phyloP scores from a whole-genome alignment of 371 early-diverging fungal genomes.

The Syncephalastrum racemosum region DNA sequence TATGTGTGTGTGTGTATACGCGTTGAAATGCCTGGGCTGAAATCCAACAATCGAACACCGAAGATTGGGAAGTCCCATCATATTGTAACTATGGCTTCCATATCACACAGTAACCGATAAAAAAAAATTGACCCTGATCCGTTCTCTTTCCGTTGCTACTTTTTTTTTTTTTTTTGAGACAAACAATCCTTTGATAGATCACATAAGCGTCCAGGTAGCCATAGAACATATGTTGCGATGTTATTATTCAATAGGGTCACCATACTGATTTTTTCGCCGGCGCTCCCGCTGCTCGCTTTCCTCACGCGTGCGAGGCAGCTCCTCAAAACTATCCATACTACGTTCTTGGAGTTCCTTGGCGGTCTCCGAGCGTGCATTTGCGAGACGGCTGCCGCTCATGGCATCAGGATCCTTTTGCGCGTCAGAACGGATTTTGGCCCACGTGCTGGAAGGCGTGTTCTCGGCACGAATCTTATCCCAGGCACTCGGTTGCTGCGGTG shows the following conservation, averaged over 20 bases:
- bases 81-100: too few relatives aligned
- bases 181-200: too few relatives aligned
- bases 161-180: too few relatives aligned
- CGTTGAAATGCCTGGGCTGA: too few relatives aligned
- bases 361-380: conserved; percentile 23
- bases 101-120: too few relatives aligned
- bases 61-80: too few relatives aligned
- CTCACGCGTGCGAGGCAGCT: conserved; percentile 47
- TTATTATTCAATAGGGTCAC: conserved; percentile 27
- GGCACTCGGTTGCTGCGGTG: conserved; percentile 21
- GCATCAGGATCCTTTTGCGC: conserved; percentile 29
- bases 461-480: conserved; percentile 49
- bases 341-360: conserved; percentile 24
- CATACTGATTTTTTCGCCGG: conserved; percentile 41
- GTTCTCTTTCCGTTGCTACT: too few relatives aligned
- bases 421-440: conserved; percentile 39
- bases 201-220: too few relatives aligned
- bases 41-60: too few relatives aligned
- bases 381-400: conserved; percentile 9
- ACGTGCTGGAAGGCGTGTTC: conserved; percentile 40
- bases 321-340: conserved; percentile 22
- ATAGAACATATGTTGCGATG: too few relatives aligned
- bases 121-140: too few relatives aligned
- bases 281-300: conserved; percentile 26
- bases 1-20: too few relatives aligned